These are phyloP conservation scores for Linnemannia elongata DNA, from an alignment of 192 early-diverging fungal genomes.

Conservation along the genomic window DNA sequence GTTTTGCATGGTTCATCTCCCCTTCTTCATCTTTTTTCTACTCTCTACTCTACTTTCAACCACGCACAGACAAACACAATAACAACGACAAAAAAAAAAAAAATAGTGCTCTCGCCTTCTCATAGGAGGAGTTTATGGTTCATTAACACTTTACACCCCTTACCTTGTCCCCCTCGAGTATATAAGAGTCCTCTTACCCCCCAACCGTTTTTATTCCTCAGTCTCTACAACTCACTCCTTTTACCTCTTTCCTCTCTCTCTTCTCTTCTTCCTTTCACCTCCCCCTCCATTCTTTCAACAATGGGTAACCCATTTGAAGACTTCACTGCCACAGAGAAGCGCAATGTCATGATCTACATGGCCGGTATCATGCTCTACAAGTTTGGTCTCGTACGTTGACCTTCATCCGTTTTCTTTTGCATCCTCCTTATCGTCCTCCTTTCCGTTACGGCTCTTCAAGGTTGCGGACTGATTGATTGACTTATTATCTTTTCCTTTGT, in stretches of 20 bases:
- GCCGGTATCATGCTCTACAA: constrained; percentile 72
- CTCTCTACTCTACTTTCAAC: neutral
- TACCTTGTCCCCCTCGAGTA: neutral
- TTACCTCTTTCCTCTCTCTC: neutral
- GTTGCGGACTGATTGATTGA: neutral
- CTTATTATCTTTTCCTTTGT: no score
- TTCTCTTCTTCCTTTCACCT: neutral
- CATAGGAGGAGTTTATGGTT: neutral
- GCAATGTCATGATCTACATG: constrained; percentile 67
- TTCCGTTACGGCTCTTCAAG: neutral
- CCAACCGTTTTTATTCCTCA: neutral
- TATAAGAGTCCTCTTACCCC: neutral
- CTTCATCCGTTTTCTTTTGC: no score
- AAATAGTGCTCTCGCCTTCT: no score
- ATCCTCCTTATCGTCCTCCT: neutral
- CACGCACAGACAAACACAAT: no score
- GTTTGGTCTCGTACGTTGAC: constrained; percentile 62
- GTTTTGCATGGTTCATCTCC: neutral
- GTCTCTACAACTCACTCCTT: neutral
- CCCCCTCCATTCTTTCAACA: neutral
- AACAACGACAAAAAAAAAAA: no score
- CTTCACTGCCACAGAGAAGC: constrained; percentile 63
- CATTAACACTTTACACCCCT: neutral
- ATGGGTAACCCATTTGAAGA: constrained; percentile 53
- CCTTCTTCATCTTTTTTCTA: neutral